These are phyloP conservation scores for Paraglomus brasilianum DNA, from an alignment of 192 early-diverging fungal genomes.

Conservation along the genomic window DNA sequence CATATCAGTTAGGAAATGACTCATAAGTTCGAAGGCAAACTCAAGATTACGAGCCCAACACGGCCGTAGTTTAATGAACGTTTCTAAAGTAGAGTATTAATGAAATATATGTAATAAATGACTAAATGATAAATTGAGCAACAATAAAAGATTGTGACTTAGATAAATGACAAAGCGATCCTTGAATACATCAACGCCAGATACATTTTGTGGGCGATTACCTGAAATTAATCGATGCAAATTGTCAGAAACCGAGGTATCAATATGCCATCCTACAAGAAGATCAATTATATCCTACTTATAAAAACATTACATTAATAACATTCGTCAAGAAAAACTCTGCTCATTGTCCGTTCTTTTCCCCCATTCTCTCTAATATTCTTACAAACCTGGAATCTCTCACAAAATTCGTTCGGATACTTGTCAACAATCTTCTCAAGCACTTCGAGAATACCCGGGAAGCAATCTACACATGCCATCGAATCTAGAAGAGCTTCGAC, in stretches of 20 bases:
- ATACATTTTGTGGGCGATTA: conserved; percentile 27
- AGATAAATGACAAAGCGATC: not conserved
- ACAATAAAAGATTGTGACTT: not conserved
- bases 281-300: conserved; percentile 59
- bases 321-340: too few relatives aligned
- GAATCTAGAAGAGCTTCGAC: conserved; percentile 27
- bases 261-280: conserved; percentile 70
- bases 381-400: conserved; percentile 20
- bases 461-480: conserved; percentile 23
- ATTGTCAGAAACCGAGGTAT: conserved; percentile 42
- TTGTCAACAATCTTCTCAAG: conserved; percentile 25
- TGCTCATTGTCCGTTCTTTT: too few relatives aligned
- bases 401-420: conserved; percentile 29
- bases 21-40: conserved; percentile 52
- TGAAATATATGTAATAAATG: not conserved
- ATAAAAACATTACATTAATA: too few relatives aligned
- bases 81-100: conserved; percentile 30
- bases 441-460: conserved; percentile 24
- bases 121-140: not conserved
- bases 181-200: not conserved
- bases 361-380: too few relatives aligned
- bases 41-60: conserved; percentile 48
- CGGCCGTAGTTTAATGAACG: conserved; percentile 41
- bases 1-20: conserved; percentile 56
- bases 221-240: conserved; percentile 49